Conservation (phyloP, 164 flowering plant genomes). For the Dillenia turbinata region DNA sequence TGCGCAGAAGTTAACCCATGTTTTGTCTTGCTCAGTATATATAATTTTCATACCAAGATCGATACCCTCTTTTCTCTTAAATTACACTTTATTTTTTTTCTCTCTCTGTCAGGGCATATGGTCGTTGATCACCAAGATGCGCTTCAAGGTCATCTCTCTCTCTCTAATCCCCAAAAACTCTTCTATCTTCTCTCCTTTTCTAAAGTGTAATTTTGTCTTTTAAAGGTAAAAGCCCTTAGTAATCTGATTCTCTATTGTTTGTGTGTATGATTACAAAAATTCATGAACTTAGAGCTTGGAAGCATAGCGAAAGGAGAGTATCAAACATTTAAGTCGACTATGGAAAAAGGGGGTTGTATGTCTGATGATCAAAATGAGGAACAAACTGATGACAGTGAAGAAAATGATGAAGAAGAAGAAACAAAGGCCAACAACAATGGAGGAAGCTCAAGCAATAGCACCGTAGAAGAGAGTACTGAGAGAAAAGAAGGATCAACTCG, state of each 20-base stretch:
- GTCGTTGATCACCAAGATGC: too few species aligned
- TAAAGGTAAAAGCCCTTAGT: too few species aligned
- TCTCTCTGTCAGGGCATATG: too few species aligned
- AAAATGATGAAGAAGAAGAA: conserved; percentile 16
- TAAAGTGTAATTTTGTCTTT: neutral
- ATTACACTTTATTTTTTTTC: too few species aligned
- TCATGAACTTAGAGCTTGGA: neutral
- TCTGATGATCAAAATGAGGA: conserved; percentile 20
- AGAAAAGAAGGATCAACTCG: conserved; percentile 29
- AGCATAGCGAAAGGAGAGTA: neutral
- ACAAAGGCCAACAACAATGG: conserved; percentile 27
- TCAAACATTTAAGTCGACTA: conserved; percentile 3
- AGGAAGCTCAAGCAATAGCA: conserved; percentile 78
- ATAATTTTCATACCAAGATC: too few species aligned
- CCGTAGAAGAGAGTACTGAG: conserved; percentile 59
- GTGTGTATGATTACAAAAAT: neutral
- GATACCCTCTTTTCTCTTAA: too few species aligned
- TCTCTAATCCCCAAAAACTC: neutral
- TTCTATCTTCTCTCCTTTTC: conserved; percentile 4
- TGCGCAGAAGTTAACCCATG: too few species aligned
- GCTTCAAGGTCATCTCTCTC: too few species aligned
- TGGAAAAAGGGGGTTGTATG: conserved; percentile 20
- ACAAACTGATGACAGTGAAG: conserved; percentile 18
- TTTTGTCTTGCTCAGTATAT: too few species aligned
- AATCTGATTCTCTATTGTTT: neutral